Conservation (phyloP, 176 grass and related monocot species). For the Oryza longistaminata region DNA sequence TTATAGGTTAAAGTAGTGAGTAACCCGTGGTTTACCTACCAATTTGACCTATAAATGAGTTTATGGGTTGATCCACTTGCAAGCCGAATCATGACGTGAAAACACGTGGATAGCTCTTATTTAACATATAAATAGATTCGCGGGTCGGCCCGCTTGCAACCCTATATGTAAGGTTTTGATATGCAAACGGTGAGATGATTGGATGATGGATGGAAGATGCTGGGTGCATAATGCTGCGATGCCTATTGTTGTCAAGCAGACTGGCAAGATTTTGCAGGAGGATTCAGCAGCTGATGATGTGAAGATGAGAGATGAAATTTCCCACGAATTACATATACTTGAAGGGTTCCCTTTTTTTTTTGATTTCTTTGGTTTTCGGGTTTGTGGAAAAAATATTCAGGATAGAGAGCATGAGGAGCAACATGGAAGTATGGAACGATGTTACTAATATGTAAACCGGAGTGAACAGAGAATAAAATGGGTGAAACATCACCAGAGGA, state of each 20-base stretch:
- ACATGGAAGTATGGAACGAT: background rate
- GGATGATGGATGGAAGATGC: too few relatives aligned
- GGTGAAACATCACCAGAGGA: background rate
- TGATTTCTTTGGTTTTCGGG: too few relatives aligned
- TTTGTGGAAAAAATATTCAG: background rate
- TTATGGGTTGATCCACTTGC: too few relatives aligned
- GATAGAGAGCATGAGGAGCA: background rate
- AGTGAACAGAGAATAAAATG: background rate
- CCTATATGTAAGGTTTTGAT: conserved; percentile 13
- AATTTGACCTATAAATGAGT: too few relatives aligned
- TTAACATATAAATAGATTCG: too few relatives aligned
- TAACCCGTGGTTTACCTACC: too few relatives aligned
- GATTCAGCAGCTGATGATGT: background rate
- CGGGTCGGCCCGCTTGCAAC: too few relatives aligned
- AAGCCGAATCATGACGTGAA: too few relatives aligned
- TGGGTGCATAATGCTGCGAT: background rate
- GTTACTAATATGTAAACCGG: background rate
- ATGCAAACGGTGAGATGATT: background rate
- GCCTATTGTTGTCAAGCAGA: background rate
- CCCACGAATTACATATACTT: background rate
- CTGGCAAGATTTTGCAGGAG: conserved; percentile 12
- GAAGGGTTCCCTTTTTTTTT: background rate
- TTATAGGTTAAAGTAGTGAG: too few relatives aligned
- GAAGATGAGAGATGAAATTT: background rate
- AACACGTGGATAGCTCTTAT: too few relatives aligned